phyloP scores from a whole-genome alignment of 805 yeast species.

The Ogataea ramenticola region DNA sequence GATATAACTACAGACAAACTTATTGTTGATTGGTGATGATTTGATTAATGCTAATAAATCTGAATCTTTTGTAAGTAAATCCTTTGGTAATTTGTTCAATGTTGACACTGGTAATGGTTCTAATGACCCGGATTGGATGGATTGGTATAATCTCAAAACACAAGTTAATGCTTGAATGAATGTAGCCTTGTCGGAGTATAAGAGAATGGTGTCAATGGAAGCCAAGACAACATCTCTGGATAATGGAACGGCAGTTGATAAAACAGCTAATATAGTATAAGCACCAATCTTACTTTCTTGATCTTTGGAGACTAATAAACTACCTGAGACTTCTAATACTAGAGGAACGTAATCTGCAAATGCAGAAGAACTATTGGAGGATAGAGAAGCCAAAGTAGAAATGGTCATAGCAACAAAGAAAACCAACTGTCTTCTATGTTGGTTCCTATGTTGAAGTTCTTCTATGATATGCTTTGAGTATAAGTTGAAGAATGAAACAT shows the following conservation, averaged over 20 bases:
- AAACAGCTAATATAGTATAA: constrained; percentile 72
- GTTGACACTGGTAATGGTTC: constrained; percentile 19
- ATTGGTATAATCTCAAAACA: constrained; percentile 41
- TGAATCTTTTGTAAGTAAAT: constrained; percentile 10
- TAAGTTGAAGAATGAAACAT: constrained; percentile 57
- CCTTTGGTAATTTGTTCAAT: constrained; percentile 14
- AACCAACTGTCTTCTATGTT: constrained; percentile 64
- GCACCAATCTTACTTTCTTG: constrained; percentile 74
- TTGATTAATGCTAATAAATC: constrained; percentile 13
- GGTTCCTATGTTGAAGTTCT: constrained; percentile 44
- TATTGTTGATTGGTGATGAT: constrained; percentile 11
- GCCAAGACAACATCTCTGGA: constrained; percentile 50
- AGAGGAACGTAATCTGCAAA: constrained; percentile 47
- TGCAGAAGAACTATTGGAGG: constrained; percentile 30
- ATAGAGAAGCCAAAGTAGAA: constrained; percentile 58
- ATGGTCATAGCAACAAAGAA: constrained; percentile 73
- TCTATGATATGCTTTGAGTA: constrained; percentile 50
- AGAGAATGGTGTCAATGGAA: constrained; percentile 49
- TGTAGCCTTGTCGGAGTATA: constrained; percentile 14
- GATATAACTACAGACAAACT: constrained; percentile 22
- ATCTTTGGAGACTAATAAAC: constrained; percentile 38
- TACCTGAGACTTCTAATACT: constrained; percentile 51
- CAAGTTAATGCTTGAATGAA: constrained; percentile 36
- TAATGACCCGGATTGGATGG: constrained; percentile 27
- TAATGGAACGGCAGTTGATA: constrained; percentile 66